Evolutionary conservation across 2,329 filamentous ascomycete species (phyloP).

Genomic region (Thielaviopsis ethacetica): DNA sequence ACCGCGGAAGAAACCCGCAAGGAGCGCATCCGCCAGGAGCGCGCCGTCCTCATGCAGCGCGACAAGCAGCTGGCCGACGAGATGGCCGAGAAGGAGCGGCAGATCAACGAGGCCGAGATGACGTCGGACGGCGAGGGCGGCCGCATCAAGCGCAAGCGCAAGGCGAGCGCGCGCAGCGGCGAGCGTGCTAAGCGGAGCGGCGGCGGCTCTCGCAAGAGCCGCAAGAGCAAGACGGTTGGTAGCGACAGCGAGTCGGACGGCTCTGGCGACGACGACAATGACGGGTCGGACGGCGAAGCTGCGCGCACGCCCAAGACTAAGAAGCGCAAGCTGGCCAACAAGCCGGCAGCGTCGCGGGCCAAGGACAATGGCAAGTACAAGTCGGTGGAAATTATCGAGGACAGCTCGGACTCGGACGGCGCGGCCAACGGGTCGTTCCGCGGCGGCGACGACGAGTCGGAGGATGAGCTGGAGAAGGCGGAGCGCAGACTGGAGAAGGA

Average conservation of each 20-base stretch:
- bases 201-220: conserved; percentile 21
- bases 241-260: conserved; percentile 26
- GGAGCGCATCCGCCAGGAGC: conserved; percentile 71
- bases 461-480: conserved; percentile 19
- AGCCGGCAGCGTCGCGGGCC: conserved; percentile 21
- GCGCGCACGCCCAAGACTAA: conserved; percentile 34
- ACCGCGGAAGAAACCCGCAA: conserved; percentile 58
- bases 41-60: conserved; percentile 61
- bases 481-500: conserved; percentile 17
- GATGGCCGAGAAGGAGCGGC: conserved; percentile 53
- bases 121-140: conserved; percentile 72
- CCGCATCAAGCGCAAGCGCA: conserved; percentile 63
- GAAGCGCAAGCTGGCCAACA: conserved; percentile 42
- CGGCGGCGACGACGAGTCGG: conserved; percentile 12
- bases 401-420: conserved; percentile 23
- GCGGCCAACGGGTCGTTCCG: conserved; percentile 16
- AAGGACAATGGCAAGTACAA: conserved; percentile 50
- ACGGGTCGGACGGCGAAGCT: conserved; percentile 25
- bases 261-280: conserved; percentile 19
- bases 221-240: conserved; percentile 42
- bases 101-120: conserved; percentile 57
- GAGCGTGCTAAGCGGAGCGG: conserved; percentile 27
- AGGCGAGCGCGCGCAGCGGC: conserved; percentile 23
- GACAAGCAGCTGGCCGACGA: conserved; percentile 57
- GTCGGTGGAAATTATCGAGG: conserved; percentile 61